Evolutionary conservation across 202 grass and related monocot species (phyloP).

Genomic region (Carex arenaria): DNA sequence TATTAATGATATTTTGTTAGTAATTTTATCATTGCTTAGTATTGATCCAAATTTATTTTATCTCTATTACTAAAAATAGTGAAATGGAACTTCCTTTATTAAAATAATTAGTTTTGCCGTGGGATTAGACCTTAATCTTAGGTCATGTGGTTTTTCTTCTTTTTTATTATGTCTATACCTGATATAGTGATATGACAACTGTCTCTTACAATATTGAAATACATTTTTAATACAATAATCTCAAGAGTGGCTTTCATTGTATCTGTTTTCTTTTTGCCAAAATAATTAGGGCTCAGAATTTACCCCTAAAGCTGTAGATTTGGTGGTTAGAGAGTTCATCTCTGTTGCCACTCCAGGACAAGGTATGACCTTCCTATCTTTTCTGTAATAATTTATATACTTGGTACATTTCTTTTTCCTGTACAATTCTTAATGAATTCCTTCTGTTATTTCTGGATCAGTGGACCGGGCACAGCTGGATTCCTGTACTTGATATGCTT

Average conservation of each 20-base stretch:
- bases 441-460: slow-evolving; percentile 25
- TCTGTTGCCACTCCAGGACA: slow-evolving; percentile 76
- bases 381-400: slow-evolving; percentile 24
- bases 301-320: slow-evolving; percentile 75
- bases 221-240: background rate
- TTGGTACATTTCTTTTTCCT: slow-evolving; percentile 12
- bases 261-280: slow-evolving; percentile 10
- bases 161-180: background rate
- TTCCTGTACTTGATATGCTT: no score
- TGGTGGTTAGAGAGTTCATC: slow-evolving; percentile 71
- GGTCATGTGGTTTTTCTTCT: background rate
- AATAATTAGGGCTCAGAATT: slow-evolving; percentile 56
- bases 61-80: no score
- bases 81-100: no score
- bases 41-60: no score
- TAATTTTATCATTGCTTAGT: no score
- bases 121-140: background rate
- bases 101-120: background rate
- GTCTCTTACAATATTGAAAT: background rate
- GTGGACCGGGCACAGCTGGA: slow-evolving; percentile 82
- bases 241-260: slow-evolving; percentile 7
- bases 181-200: background rate
- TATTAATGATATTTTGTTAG: no score
- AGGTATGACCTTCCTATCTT: slow-evolving; percentile 34
- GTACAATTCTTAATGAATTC: background rate